Evolutionary conservation across 23 red algal genomes (phyloP), one percentile per base, ranked within the genome.

Genomic region (Gracilaria gracilis): DNA sequence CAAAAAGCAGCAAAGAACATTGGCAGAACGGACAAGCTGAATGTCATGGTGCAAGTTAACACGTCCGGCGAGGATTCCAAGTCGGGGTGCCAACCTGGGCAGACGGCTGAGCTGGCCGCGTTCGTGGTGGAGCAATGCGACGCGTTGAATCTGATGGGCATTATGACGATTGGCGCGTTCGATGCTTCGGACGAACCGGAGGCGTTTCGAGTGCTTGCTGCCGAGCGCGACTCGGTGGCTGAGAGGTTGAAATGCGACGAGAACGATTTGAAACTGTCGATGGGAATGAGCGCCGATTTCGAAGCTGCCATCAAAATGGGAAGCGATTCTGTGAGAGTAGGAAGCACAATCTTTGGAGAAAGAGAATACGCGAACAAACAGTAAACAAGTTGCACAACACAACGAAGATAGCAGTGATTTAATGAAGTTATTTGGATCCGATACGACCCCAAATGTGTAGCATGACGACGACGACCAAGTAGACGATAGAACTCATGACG

Each of bases 261-360:
- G 23, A 37, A 67, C 13, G 69, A 33, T 0, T 77, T 99, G 51
- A 88, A 92, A 58, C 84, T 99, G 35, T 94, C 88, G 29, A 99
- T 99, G 97, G 97, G 97, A 37, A 99, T 99, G 97, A 96, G 94
- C 72, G 89, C 74, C 35, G 97, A 99, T 72, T 96, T 88, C 62
- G 95, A 99, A 48, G 85, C 61, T n/a, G 97, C 97, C 31, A 89
- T 96, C 35, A 65, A 72, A 27, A 81, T 95, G 87, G 94, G 94
- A 28, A 93, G 88, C 51, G 93, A 93, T 65, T 96, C 90, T 2
- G 92, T 99, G 8, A 62, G 97, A 36, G 90, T 99, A 19, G 97
- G 97, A 27, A 92, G 90, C 23, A 82, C 82, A 9, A 96, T 99
- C 35, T 99, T 99, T 71, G 97, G 97, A n/a, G 93, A 87, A 47